These are phyloP conservation scores for Bromus sterilis DNA, from an alignment of 176 grass and related monocot genomes.

Conservation along the genomic window DNA sequence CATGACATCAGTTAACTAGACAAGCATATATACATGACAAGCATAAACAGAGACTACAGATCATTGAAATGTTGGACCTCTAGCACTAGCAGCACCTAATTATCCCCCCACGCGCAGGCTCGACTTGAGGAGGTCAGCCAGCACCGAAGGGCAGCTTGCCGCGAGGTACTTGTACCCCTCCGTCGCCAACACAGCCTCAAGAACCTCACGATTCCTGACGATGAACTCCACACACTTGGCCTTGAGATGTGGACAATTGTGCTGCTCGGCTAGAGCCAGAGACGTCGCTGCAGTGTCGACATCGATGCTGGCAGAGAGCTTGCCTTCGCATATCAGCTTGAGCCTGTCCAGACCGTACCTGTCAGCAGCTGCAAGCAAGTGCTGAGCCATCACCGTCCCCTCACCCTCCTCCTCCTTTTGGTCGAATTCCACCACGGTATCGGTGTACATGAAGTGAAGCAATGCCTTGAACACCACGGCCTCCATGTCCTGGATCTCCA, in stretches of 20 bases:
- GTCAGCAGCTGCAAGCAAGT: conserved; percentile 39
- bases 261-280: conserved; percentile 34
- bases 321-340: conserved; percentile 34
- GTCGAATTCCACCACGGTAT: not conserved
- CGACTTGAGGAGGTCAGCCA: not conserved
- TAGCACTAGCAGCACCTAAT: not conserved
- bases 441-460: conserved; percentile 41
- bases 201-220: not conserved
- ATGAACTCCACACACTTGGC: conserved; percentile 34
- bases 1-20: not conserved
- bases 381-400: not conserved
- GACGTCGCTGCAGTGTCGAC: conserved; percentile 24
- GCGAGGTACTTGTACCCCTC: not conserved
- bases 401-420: not conserved
- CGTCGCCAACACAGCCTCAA: not conserved
- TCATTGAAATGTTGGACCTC: not conserved
- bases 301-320: conserved; percentile 18
- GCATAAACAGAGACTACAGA: not conserved
- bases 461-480: conserved; percentile 15
- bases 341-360: conserved; percentile 35
- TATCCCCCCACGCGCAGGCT: not conserved
- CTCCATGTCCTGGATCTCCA: conserved; percentile 11
- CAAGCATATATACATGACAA: not conserved
- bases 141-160: not conserved
- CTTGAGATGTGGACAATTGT: conserved; percentile 42